These are phyloP conservation scores for Eucalyptus pumila DNA, from an alignment of 345 rosid genomes.

Conservation along the genomic window DNA sequence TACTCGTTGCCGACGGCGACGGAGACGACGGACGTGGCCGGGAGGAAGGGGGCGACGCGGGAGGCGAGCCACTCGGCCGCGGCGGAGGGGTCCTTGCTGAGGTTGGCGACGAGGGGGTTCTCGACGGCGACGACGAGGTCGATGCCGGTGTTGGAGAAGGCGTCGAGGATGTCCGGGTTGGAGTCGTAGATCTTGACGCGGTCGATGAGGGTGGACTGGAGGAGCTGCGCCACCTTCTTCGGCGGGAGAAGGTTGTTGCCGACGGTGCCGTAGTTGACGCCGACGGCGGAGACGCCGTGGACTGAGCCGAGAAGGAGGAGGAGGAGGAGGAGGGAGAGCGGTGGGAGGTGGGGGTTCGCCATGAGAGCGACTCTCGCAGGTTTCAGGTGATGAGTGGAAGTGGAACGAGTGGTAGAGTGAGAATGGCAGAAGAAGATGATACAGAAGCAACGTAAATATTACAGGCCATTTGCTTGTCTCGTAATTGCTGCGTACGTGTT, in stretches of 20 bases:
- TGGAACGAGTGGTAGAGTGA: neutral
- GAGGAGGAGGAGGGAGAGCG: neutral
- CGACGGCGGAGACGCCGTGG: constrained; percentile 14
- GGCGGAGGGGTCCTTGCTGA: constrained; percentile 26
- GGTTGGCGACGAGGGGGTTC: constrained; percentile 33
- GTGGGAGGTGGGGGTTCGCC: neutral
- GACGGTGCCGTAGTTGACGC: constrained; percentile 54
- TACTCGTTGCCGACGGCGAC: constrained; percentile 54
- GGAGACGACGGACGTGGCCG: constrained; percentile 42
- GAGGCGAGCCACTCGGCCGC: constrained; percentile 41
- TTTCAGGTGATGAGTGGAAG: neutral
- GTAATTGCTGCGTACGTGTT: neutral
- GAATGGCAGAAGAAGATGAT: neutral
- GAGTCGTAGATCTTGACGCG: constrained; percentile 59
- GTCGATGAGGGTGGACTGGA: constrained; percentile 53
- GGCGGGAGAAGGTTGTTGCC: constrained; percentile 65
- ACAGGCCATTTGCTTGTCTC: neutral
- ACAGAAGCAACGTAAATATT: neutral
- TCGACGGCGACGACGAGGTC: constrained; percentile 49
- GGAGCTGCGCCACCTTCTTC: constrained; percentile 47
- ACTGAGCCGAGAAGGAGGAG: neutral
- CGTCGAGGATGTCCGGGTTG: constrained; percentile 49
- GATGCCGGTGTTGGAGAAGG: constrained; percentile 58
- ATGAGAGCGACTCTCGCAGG: neutral
- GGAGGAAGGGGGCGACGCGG: constrained; percentile 44